Base-by-base conservation (phyloP, 257 asterid genomes). In the Cruciata laevipes region DNA sequence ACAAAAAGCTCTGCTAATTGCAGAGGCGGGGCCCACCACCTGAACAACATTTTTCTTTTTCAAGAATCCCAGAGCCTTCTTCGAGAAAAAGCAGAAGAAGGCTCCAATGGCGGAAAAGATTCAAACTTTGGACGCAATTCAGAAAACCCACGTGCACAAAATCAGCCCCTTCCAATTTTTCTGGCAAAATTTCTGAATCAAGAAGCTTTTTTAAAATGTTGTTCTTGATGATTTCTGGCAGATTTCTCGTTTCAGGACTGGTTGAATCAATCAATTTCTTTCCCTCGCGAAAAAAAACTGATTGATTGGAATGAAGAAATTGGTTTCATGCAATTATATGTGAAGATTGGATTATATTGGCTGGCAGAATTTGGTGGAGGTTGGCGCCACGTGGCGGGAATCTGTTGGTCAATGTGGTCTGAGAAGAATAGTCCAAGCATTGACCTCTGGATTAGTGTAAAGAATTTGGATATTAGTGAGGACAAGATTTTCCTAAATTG, bases 1-100 rank as follows among this genome's bases (percentile, higher is more conserved):
- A 86, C 83, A 55, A 80, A 82, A 20, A 94, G 85, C 75, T 94
- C 99, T 58, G 63, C 65, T 65, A 90, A 79, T 76, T 90, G 95
- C 70, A 94, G 85, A 20, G 82, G 65, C 16, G 86, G 65, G 13
- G 85, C 71, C 92, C 97, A 90, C 85, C 91, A 90, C 77, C 95
- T 76, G 16, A 82, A 75, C 99, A 94, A n/a, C n/a, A n/a, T n/a
- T n/a, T n/a, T n/a, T 88, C 72, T 71, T 40, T 27, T 44, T 33
- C 11, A 42, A 10, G 1, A 1, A 13, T 42, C 0, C 30, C 61
- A 74, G 85, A 85, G 89, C 92, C 90, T 86, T 82, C 90, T 87
- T 47, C 83, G 67, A 76, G 78, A 69, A 73, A 72, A 42, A 77
- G 65, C 59, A 65, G 79, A 79, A 89, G 90, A 84, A 84, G 90